A percentile compares a stretch with the other conserved stretches of the same genome.
Conservation (phyloP, 2,329 filamentous ascomycete species). For the Botrytis byssoidea region DNA sequence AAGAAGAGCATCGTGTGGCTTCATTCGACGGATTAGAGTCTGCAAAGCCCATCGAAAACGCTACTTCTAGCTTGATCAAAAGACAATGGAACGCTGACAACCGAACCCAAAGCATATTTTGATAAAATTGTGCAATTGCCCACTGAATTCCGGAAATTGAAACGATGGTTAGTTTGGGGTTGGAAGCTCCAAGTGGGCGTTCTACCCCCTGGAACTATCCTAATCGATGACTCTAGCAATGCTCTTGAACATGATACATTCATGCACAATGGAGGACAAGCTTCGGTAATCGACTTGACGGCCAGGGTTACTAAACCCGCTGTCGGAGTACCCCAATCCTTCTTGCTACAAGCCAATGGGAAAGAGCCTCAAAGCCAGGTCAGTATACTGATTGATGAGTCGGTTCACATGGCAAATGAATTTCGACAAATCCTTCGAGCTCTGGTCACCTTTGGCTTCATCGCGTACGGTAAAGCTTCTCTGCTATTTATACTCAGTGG, state of each 20-base stretch:
- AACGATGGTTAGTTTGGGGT: not conserved
- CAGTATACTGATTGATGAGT: not conserved
- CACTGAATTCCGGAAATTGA: not conserved
- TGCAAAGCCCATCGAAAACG: not conserved
- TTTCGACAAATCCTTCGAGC: not conserved
- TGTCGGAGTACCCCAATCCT: not conserved
- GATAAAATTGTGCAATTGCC: not conserved
- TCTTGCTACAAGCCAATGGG: not conserved
- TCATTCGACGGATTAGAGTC: not conserved
- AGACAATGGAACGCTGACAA: not conserved
- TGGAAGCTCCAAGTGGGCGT: conserved; percentile 1
- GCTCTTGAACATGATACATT: not conserved
- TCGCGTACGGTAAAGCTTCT: not conserved
- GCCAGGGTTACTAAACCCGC: not conserved
- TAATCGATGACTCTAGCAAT: not conserved
- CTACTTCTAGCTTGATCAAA: not conserved
- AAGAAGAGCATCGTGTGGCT: conserved; percentile 7
- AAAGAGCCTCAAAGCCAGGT: not conserved
- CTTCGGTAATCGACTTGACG: conserved; percentile 3
- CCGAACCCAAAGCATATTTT: not conserved
- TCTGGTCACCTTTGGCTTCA: not conserved
- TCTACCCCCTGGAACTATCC: not conserved
- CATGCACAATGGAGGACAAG: not conserved
- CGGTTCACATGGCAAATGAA: not conserved
- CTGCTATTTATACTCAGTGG: not conserved